These are phyloP conservation scores for Arthrobotrys conoides DNA, from an alignment of 2,329 filamentous ascomycete species.

Conservation along the genomic window DNA sequence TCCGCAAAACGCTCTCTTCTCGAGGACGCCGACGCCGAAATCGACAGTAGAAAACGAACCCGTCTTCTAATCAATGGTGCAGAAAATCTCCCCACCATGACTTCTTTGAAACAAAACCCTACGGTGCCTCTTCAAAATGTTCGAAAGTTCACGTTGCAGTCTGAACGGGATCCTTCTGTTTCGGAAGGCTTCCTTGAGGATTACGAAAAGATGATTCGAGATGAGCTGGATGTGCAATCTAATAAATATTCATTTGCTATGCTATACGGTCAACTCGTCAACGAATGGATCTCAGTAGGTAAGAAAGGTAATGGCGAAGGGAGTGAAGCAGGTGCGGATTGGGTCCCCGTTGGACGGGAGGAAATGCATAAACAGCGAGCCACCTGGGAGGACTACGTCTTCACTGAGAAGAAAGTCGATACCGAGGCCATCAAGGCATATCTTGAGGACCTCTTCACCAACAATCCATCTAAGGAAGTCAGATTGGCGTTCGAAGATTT, in stretches of 20 bases:
- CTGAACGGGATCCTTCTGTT: constrained; percentile 72
- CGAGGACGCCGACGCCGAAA: constrained; percentile 63
- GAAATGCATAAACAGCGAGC: constrained; percentile 72
- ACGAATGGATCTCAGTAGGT: constrained; percentile 69
- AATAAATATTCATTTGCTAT: constrained; percentile 73
- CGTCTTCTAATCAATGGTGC: constrained; percentile 66
- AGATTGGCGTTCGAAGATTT: constrained; percentile 69
- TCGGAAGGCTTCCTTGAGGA: constrained; percentile 69
- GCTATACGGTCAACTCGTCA: constrained; percentile 73
- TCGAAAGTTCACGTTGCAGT: constrained; percentile 71
- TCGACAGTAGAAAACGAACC: constrained; percentile 65
- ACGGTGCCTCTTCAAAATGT: constrained; percentile 68
- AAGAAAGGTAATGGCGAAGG: constrained; percentile 62
- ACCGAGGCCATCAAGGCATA: constrained; percentile 69
- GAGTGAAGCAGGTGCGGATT: constrained; percentile 56
- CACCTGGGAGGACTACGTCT: constrained; percentile 73
- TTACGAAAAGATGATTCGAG: constrained; percentile 70
- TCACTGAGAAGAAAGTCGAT: constrained; percentile 70
- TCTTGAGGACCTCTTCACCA: constrained; percentile 70
- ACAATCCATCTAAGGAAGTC: constrained; percentile 66
- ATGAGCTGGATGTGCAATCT: constrained; percentile 70
- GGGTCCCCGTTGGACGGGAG: constrained; percentile 68
- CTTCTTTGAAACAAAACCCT: constrained; percentile 61
- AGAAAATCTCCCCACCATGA: constrained; percentile 66
- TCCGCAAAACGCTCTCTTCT: constrained; percentile 69